phyloP scores from a whole-genome alignment of 345 rosid species.

The Salix brachista region DNA sequence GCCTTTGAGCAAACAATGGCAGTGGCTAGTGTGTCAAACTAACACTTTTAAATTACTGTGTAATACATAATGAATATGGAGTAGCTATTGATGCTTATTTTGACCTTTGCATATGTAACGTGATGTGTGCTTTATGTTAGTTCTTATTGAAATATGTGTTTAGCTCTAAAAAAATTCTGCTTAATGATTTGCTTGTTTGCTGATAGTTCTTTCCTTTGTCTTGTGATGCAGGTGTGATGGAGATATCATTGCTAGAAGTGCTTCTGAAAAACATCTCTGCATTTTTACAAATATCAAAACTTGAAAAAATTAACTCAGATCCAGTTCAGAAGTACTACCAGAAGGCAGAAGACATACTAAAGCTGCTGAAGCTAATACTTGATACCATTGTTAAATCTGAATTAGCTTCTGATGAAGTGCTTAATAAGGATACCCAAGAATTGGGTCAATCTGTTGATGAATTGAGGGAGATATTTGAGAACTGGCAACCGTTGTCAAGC shows the following conservation, averaged over 20 bases:
- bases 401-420: slow-evolving; percentile 54
- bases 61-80: neutral
- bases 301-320: slow-evolving; percentile 52
- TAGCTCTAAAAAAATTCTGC: neutral
- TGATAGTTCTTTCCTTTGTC: neutral
- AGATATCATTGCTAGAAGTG: slow-evolving; percentile 58
- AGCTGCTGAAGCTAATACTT: slow-evolving; percentile 68
- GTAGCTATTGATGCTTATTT: neutral
- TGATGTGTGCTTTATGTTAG: neutral
- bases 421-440: slow-evolving; percentile 55
- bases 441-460: slow-evolving; percentile 63
- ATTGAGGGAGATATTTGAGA: slow-evolving; percentile 57
- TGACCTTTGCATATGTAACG: neutral
- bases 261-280: slow-evolving; percentile 63
- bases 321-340: slow-evolving; percentile 60
- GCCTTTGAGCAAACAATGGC: neutral
- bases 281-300: slow-evolving; percentile 57
- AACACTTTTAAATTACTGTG: neutral
- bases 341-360: slow-evolving; percentile 73
- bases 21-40: neutral
- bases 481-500: slow-evolving; percentile 72
- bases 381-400: slow-evolving; percentile 53
- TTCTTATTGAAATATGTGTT: neutral
- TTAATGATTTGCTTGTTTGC: neutral
- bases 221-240: slow-evolving; percentile 60